Evolutionary conservation across 192 early-diverging fungal genomes (phyloP), one percentile per base, ranked within the genome.

Genomic region (Linnemannia exigua): DNA sequence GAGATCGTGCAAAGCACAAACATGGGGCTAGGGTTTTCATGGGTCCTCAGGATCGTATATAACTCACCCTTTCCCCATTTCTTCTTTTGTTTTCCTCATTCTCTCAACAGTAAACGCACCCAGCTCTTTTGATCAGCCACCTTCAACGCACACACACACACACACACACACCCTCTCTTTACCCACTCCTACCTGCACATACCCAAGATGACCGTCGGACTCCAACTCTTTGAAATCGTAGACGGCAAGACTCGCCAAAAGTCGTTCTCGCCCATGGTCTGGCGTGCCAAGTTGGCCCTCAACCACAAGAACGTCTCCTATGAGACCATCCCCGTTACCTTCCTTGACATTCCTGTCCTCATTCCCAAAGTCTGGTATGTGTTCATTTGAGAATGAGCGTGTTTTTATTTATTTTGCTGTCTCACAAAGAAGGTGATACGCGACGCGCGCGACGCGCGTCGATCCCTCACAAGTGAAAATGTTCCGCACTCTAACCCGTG

Each of bases 211-310:
- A 78, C 67, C 15, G 25, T 33, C 25, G 33, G 58, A 14, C 25
- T 78, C 38, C 68, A 70, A 8, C 72, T 80, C 11, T 80, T 80
- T 68, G 79, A 80, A 4, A 25, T 80, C 41, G 72, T 80, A 3
- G 79, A 80, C 25, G 35, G 52, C 79, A 74, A 80, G 47, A 68
- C 63, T 20, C 75, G 63, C 31, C 58, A 74, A 36, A 69, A 33
- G 31, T 80, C 72, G n/a, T 75, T 80, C 72, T 74, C 79, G 15
- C 72, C 79, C 16, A 72, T 72, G 22, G 79, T 74, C 67, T 80
- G 79, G 79, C 79, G 72, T 28, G 63, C 79, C 48, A 74, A 80
- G 48, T 38, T 80, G 19, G 48, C 79, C 19, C 63, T 80, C 16
- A 63, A 80, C 72, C 54, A 74, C 66, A 80, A 80, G 72, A 58